Percentiles rank a stretch among this genome's conserved stretches.
These are phyloP conservation scores for Beta corolliflora DNA, from an alignment of 179 eudicot genomes.

Conservation along the genomic window DNA sequence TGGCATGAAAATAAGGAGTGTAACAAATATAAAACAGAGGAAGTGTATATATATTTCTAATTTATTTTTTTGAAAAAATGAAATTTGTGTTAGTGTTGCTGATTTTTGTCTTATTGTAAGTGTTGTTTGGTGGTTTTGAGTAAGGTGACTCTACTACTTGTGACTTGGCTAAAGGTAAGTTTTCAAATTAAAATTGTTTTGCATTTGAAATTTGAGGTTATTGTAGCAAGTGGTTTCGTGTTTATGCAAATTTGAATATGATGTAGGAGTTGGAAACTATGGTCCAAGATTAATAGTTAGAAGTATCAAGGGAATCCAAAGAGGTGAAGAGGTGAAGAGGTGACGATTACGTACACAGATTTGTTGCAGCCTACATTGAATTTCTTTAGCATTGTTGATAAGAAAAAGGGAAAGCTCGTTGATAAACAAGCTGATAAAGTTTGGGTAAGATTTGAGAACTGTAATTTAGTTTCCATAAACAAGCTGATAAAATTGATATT, in stretches of 20 bases:
- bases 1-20: no score
- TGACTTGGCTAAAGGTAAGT: conserved; percentile 31
- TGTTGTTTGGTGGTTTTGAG: conserved; percentile 8
- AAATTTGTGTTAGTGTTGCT: not conserved
- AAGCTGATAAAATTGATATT: no score
- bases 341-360: conserved; percentile 63
- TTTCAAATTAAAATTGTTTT: not conserved
- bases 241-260: not conserved
- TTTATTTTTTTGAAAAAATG: no score
- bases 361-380: conserved; percentile 65
- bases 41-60: no score
- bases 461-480: no score
- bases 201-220: not conserved
- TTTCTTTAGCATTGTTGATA: not conserved
- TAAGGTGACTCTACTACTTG: not conserved
- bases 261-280: conserved; percentile 36
- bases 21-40: no score
- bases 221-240: not conserved
- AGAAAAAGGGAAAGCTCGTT: no score
- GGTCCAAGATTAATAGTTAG: conserved; percentile 60
- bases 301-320: conserved; percentile 49
- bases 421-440: no score
- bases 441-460: no score
- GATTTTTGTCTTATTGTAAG: not conserved
- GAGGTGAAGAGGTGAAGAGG: conserved; percentile 49